Conservation (phyloP, 176 grass and related monocot genomes). For the Zea mays region Zm-B73-REFERENCE-NAM-5.0 NC_050097.1:228224001-228224500, state of each 20-base stretch:
- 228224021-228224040: conserved; percentile 4
- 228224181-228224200: not conserved
- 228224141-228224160: not conserved
- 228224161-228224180: not conserved
- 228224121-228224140: too few relatives aligned
- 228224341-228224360: not conserved
- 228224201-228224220: not conserved
- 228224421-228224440: not conserved
- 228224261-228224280: not conserved
- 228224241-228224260: not conserved
- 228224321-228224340: not conserved
- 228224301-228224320: not conserved
- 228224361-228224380: too few relatives aligned
- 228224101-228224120: too few relatives aligned
- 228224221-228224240: not conserved
- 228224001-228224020: conserved; percentile 2
- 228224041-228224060: not conserved
- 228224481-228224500: not conserved
- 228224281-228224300: not conserved
- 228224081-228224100: conserved; percentile 29
- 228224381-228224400: too few relatives aligned
- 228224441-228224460: not conserved
- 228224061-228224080: conserved; percentile 37
- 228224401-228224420: not conserved
- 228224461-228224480: not conserved